Evolutionary conservation across 768 basidiomycete species (phyloP).

Genomic region (Ramaria sp.): DNA sequence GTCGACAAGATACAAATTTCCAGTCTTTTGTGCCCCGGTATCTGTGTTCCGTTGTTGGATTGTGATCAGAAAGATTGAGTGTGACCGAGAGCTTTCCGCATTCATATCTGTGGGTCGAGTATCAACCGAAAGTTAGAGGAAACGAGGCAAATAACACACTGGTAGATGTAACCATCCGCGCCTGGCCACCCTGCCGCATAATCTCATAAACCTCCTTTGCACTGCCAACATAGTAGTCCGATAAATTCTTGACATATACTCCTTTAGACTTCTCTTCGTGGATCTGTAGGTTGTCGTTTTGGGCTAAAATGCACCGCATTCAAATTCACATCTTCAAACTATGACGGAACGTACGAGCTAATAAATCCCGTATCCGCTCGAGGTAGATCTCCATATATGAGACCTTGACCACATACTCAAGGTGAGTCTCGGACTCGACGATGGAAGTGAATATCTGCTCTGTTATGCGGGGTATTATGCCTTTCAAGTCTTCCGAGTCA

Average conservation of each 20-base stretch:
- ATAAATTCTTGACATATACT: slow-evolving; percentile 95
- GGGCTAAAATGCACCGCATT: slow-evolving; percentile 40
- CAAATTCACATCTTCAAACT: background rate
- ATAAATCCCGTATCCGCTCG: slow-evolving; percentile 88
- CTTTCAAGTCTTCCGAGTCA: slow-evolving; percentile 85
- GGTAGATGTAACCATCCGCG: slow-evolving; percentile 87
- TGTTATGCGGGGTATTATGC: slow-evolving; percentile 95
- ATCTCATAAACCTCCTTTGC: slow-evolving; percentile 96
- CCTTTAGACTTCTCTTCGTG: slow-evolving; percentile 98
- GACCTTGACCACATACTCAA: slow-evolving; percentile 98
- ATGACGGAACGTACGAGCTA: slow-evolving; percentile 70
- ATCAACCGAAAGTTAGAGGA: background rate
- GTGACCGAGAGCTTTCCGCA: slow-evolving; percentile 96
- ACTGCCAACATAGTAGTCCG: slow-evolving; percentile 96
- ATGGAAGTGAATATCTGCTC: slow-evolving; percentile 99
- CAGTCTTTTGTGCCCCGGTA: slow-evolving; percentile 90
- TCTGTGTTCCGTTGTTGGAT: slow-evolving; percentile 97
- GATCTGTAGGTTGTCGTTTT: slow-evolving; percentile 96
- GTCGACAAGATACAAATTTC: slow-evolving; percentile 95
- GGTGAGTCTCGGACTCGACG: slow-evolving; percentile 84
- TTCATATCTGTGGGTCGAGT: slow-evolving; percentile 75
- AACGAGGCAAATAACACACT: slow-evolving; percentile 43
- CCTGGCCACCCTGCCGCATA: slow-evolving; percentile 91
- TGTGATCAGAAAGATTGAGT: slow-evolving; percentile 97
- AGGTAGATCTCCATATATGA: slow-evolving; percentile 99